Evolutionary conservation across 2,329 filamentous ascomycete genomes (phyloP).

Genomic region (Dryadomyces quercus-mongolicae): DNA sequence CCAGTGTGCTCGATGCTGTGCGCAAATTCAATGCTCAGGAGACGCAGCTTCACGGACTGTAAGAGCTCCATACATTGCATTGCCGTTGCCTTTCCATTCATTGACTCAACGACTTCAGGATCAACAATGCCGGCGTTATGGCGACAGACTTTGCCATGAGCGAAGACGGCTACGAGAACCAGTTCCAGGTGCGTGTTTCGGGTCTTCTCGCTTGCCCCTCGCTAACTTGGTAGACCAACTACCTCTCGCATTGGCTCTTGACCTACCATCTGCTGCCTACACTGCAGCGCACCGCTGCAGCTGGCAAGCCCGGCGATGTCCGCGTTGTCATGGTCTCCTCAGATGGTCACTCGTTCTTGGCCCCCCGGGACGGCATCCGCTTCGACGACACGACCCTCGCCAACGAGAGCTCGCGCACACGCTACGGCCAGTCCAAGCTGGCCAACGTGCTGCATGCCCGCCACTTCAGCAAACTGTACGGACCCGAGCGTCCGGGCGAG

Average conservation of each 20-base stretch:
- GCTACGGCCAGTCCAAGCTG: constrained; percentile 12
- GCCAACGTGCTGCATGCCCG: constrained; percentile 9
- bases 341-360: constrained; percentile 4
- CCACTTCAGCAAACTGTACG: constrained; percentile 5
- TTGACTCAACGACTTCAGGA: no score
- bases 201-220: background rate
- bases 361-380: constrained; percentile 6
- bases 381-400: constrained; percentile 7
- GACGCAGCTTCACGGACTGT: constrained; percentile 18
- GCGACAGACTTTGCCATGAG: constrained; percentile 19
- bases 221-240: constrained; percentile 23
- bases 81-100: no score
- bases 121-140: constrained; percentile 22
- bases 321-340: constrained; percentile 13
- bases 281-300: constrained; percentile 19
- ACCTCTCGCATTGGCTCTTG: constrained; percentile 29
- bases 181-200: constrained; percentile 15
- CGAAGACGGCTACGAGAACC: constrained; percentile 23
- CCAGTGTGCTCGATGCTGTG: constrained; percentile 23
- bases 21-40: constrained; percentile 18
- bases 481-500: constrained; percentile 2
- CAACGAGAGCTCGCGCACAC: background rate
- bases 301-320: constrained; percentile 11
- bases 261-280: constrained; percentile 25
- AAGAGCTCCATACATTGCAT: background rate